Evolutionary conservation across 179 eudicot species (phyloP).

Genomic region (Sideroxylon spinosum): DNA sequence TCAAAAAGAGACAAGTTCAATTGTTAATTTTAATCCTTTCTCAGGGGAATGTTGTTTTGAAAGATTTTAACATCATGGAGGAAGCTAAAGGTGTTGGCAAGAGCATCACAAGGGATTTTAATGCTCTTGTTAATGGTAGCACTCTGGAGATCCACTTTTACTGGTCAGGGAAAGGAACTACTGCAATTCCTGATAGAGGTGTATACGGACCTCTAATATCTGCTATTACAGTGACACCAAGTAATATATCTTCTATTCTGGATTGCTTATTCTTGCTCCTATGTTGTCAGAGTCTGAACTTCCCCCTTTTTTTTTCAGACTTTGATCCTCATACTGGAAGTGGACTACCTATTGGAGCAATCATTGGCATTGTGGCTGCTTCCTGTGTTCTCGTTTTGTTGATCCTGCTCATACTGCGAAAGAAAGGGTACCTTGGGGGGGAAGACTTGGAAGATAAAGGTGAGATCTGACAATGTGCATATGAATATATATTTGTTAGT

Average conservation of each 20-base stretch:
- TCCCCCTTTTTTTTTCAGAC: constrained; percentile 35
- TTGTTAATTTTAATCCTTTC: not conserved
- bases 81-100: constrained; percentile 60
- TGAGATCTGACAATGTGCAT: constrained; percentile 16
- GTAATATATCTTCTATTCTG: constrained; percentile 31
- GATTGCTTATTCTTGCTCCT: not conserved
- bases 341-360: constrained; percentile 56
- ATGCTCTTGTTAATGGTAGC: constrained; percentile 42
- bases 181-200: constrained; percentile 50
- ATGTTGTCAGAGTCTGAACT: not conserved
- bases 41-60: constrained; percentile 51
- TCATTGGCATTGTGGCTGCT: constrained; percentile 55
- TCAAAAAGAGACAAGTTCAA: not conserved
- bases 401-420: constrained; percentile 37
- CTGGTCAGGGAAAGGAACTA: constrained; percentile 77
- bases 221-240: constrained; percentile 72
- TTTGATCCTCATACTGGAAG: constrained; percentile 32
- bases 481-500: too few species aligned
- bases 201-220: constrained; percentile 87
- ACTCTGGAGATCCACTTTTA: constrained; percentile 67
- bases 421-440: constrained; percentile 41
- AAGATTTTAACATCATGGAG: constrained; percentile 57
- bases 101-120: constrained; percentile 33
- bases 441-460: constrained; percentile 51
- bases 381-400: constrained; percentile 37